Evolutionary conservation across 331 rosid species (phyloP).

Genomic region (Saraca asoca): DNA sequence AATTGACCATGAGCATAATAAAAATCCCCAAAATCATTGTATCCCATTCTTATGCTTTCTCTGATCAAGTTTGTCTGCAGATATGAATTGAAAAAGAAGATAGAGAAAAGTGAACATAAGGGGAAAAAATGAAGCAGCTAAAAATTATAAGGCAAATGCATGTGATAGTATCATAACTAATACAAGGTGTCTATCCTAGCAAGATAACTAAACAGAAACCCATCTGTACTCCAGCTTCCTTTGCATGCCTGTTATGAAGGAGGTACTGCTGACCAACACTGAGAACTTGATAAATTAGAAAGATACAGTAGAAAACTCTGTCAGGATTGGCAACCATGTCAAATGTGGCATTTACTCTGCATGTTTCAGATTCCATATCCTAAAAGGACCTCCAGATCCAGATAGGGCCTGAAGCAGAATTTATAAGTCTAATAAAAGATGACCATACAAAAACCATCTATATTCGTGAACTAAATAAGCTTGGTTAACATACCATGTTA

Average conservation of each 20-base stretch:
- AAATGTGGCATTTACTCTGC: conserved; percentile 9
- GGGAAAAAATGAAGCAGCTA: conserved; percentile 21
- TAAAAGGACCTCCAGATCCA: neutral
- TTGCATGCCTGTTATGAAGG: neutral
- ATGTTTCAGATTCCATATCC: neutral
- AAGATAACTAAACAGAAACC: conserved; percentile 6
- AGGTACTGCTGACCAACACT: neutral
- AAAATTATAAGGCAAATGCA: conserved; percentile 15
- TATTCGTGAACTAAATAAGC: conserved; percentile 9
- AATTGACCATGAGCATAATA: conserved; percentile 85
- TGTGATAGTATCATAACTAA: neutral
- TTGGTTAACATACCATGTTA: neutral
- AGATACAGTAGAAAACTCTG: neutral
- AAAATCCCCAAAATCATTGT: conserved; percentile 97
- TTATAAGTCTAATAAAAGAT: conserved; percentile 3
- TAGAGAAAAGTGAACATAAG: conserved; percentile 1
- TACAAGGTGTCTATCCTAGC: neutral
- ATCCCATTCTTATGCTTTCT: conserved; percentile 99
- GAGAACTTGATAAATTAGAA: neutral
- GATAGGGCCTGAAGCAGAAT: neutral
- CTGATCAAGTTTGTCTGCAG: conserved; percentile 95
- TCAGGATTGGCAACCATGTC: neutral
- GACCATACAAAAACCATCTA: conserved; percentile 16
- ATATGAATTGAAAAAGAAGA: conserved; percentile 34
- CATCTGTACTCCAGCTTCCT: conserved; percentile 21